phyloP scores from a whole-genome alignment of 2,329 filamentous ascomycete genomes.

The Diaporthe sp. region DNA sequence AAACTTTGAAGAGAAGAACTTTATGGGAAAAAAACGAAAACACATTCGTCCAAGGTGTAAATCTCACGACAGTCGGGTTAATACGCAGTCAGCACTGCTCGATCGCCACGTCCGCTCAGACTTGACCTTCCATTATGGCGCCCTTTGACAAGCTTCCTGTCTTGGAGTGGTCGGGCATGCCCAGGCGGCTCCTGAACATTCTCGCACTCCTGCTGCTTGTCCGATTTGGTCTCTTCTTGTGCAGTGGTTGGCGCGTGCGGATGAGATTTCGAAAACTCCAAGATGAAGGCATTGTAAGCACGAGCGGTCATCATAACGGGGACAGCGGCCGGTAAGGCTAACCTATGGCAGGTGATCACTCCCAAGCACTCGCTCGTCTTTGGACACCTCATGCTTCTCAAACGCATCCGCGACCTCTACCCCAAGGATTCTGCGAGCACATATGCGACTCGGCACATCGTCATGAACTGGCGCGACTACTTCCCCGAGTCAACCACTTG shows the following conservation, averaged over 20 bases:
- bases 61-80: background rate
- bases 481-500: constrained; percentile 38
- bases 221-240: constrained; percentile 11
- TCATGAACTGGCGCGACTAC: constrained; percentile 37
- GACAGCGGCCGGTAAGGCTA: background rate
- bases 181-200: constrained; percentile 17
- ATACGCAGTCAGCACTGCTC: background rate
- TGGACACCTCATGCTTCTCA: constrained; percentile 27
- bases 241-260: background rate
- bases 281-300: constrained; percentile 8
- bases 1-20: background rate
- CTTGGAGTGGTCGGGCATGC: background rate
- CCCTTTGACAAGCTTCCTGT: background rate
- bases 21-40: background rate
- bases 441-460: constrained; percentile 20
- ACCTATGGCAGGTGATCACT: background rate
- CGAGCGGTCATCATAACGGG: background rate
- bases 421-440: constrained; percentile 30
- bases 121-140: background rate
- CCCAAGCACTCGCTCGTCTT: constrained; percentile 19
- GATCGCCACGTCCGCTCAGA: background rate
- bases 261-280: constrained; percentile 26
- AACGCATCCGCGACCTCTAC: background rate
- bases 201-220: background rate
- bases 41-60: background rate